A percentile compares a stretch with the other conserved stretches of the same genome.
phyloP scores from a whole-genome alignment of 768 basidiomycete species.

The Lactarius quietus region DNA sequence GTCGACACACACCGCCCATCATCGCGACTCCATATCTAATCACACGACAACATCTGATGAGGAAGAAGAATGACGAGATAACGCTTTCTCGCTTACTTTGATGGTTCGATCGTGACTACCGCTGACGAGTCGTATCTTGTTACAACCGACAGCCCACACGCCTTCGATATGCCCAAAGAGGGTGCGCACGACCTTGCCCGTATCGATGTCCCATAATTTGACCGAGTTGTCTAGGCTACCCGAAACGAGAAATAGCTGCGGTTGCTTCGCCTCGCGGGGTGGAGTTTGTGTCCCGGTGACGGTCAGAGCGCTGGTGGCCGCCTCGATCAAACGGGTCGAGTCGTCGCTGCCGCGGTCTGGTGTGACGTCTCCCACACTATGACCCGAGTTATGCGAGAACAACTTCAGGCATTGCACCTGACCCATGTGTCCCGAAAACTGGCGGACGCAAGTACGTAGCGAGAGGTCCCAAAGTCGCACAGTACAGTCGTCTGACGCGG shows the following conservation, averaged over 20 bases:
- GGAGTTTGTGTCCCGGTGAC: slow-evolving; percentile 2
- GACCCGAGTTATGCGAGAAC: slow-evolving; percentile 52
- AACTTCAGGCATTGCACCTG: slow-evolving; percentile 92
- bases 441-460: slow-evolving; percentile 71
- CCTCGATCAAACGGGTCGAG: background rate
- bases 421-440: slow-evolving; percentile 86
- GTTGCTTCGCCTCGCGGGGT: slow-evolving; percentile 18
- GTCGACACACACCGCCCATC: slow-evolving; percentile 85
- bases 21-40: slow-evolving; percentile 89
- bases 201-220: slow-evolving; percentile 93
- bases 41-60: slow-evolving; percentile 6
- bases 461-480: slow-evolving; percentile 94
- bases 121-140: slow-evolving; percentile 87
- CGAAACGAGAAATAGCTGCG: slow-evolving; percentile 71
- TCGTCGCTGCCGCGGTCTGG: slow-evolving; percentile 1
- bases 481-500: slow-evolving; percentile 90
- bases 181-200: slow-evolving; percentile 71
- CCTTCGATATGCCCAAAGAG: slow-evolving; percentile 98
- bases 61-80: slow-evolving; percentile 8
- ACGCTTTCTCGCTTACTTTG: slow-evolving; percentile 57
- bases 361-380: background rate
- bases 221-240: slow-evolving; percentile 94
- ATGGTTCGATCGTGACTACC: slow-evolving; percentile 96
- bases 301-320: slow-evolving; percentile 1
- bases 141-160: slow-evolving; percentile 93